Evolutionary conservation across 2,329 filamentous ascomycete genomes (phyloP), one percentile per base, ranked within the genome.

Genomic region (Colletotrichum sp.): DNA sequence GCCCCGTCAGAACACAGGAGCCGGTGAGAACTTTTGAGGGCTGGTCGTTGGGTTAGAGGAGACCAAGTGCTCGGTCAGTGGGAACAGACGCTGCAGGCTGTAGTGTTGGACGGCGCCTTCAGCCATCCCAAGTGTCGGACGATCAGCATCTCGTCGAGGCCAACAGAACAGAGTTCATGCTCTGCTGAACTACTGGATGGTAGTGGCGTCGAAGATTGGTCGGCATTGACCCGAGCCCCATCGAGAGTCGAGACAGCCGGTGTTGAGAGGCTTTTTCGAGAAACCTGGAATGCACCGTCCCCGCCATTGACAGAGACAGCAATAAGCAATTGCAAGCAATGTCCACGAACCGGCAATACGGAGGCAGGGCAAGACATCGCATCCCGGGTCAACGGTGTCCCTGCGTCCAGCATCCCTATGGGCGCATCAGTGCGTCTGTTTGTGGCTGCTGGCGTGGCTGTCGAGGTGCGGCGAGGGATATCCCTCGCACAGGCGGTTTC

Each of bases 41-140:
- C n/a, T 52, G n/a, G 55, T 60, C 71, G 65, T 62, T 34, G 62
- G 32, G 36, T n/a, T 55, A 32, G 32, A 57, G 9, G 21, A 30
- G 34, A 6, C n/a, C 44, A 21, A 24, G 44, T 34, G 67, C 59
- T 60, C 63, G 55, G 39, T 21, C 36, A 30, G 36, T 44, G 68
- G 36, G 69, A 72, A 72, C 63, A 68, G 69, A 68, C 63, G n/a
- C 28, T 32, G 73, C 44, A 72, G 36, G 39, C 44, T 68, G 24
- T 15, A 21, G 36, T 36, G 32, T 12, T 30, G 15, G 34, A 34
- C 30, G 74, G 74, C 34, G 59, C n/a, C 63, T 28, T 34, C 49
- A 68, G 71, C 59, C 74, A 69, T 65, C 70, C 59, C 70, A 76
- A 74, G 21, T 59, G 64, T 76, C 65, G 70, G 74, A 76, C 65